A percentile compares a stretch with the other conserved stretches of the same genome.
Evolutionary conservation across 2,329 filamentous ascomycete genomes (phyloP).

Genomic region (Chaetomium globosum): DNA sequence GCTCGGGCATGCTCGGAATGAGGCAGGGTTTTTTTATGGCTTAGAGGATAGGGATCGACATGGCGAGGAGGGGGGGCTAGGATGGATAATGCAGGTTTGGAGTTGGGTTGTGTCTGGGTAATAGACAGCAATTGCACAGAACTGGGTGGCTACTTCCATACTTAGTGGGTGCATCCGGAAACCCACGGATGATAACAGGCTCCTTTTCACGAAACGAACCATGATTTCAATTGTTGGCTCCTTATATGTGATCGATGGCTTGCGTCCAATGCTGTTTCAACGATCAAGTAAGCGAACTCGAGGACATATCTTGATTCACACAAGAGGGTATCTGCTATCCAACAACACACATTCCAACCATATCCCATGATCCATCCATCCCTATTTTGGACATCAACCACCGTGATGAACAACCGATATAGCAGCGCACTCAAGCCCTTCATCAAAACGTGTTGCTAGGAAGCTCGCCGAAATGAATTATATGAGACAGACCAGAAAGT

Average conservation of each 20-base stretch:
- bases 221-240: neutral
- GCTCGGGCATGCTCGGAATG: neutral
- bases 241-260: neutral
- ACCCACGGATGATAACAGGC: slow-evolving; percentile 1
- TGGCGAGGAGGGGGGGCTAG: neutral
- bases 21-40: neutral
- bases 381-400: neutral
- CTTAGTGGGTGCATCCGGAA: slow-evolving; percentile 9
- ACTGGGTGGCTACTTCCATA: neutral
- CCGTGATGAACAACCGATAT: neutral
- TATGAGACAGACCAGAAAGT: neutral
- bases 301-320: neutral
- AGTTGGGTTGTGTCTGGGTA: slow-evolving; percentile 12
- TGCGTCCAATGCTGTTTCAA: neutral
- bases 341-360: neutral
- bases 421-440: neutral
- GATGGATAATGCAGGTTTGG: slow-evolving; percentile 8
- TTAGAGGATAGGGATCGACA: neutral
- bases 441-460: neutral
- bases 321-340: neutral
- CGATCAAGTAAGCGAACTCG: neutral
- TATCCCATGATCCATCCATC: neutral
- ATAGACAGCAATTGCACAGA: slow-evolving; percentile 8
- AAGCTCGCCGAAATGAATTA: neutral
- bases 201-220: neutral